Percentiles rank a stretch among this genome's conserved stretches.
Conservation (phyloP, 2,329 filamentous ascomycete species). For the Venturia carpophila region DNA sequence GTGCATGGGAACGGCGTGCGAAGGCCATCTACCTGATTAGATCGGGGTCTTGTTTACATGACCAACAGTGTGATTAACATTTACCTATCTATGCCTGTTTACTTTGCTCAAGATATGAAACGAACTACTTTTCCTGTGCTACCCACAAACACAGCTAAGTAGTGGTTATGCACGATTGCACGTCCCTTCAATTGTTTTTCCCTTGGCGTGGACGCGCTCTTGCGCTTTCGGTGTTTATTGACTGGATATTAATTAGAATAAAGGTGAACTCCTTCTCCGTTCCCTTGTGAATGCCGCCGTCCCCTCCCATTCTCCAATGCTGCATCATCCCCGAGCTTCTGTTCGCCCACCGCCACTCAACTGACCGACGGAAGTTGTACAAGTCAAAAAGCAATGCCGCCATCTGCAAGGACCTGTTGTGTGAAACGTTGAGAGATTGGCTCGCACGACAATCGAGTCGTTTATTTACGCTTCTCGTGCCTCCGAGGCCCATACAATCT, state of each 20-base stretch:
- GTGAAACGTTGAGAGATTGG: not conserved
- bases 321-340: not conserved
- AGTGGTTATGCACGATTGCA: not conserved
- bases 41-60: not conserved
- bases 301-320: not conserved
- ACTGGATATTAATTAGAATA: slow-evolving; percentile 5
- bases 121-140: not conserved
- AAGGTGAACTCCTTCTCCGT: not conserved
- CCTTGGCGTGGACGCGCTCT: not conserved
- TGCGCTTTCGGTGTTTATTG: not conserved
- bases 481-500: not conserved
- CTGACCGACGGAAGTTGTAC: not conserved
- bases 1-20: not conserved
- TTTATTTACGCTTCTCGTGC: not conserved
- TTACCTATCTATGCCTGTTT: no score
- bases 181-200: not conserved
- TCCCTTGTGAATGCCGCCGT: not conserved
- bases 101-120: not conserved
- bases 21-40: not conserved
- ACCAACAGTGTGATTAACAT: no score
- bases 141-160: no score
- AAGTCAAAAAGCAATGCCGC: not conserved
- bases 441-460: not conserved
- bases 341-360: not conserved
- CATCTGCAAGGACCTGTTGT: not conserved